Evolutionary conservation across 169 alveolate species (phyloP).

Genomic region (Babesia bigemina): DNA sequence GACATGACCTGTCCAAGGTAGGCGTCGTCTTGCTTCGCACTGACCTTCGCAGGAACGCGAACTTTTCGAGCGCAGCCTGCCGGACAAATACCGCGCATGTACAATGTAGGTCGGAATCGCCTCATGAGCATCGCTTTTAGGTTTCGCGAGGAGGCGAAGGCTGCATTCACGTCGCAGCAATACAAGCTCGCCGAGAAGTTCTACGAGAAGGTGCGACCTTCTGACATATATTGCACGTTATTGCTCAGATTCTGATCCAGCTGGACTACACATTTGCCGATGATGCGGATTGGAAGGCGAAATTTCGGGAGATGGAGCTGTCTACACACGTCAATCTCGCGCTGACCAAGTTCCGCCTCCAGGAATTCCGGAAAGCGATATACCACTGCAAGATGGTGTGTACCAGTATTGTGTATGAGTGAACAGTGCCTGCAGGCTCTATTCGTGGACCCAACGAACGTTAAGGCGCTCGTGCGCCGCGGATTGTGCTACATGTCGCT

Average conservation of each 20-base stretch:
- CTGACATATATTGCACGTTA: too few species aligned
- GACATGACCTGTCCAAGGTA: constrained; percentile 26
- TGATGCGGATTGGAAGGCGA: constrained; percentile 42
- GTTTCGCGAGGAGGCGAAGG: constrained; percentile 60
- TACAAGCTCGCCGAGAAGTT: constrained; percentile 42
- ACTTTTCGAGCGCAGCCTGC: constrained; percentile 20
- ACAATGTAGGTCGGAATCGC: constrained; percentile 1
- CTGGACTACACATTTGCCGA: constrained; percentile 70
- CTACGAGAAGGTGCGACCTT: constrained; percentile 52
- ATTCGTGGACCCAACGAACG: constrained; percentile 14
- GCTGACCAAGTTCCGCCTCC: constrained; percentile 37
- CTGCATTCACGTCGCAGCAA: constrained; percentile 21
- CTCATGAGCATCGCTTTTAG: background rate
- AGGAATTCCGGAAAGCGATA: constrained; percentile 33
- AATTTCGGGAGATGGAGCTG: constrained; percentile 46
- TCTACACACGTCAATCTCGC: constrained; percentile 53
- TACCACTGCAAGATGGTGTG: constrained; percentile 57
- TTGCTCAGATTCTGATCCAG: constrained; percentile 50
- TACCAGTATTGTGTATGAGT: background rate
- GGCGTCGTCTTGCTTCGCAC: background rate
- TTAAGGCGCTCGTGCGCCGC: constrained; percentile 59
- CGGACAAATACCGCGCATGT: constrained; percentile 35
- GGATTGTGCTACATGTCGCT: constrained; percentile 43
- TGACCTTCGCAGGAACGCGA: constrained; percentile 25
- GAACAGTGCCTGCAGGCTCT: constrained; percentile 14